A percentile compares a stretch with the other conserved stretches of the same genome.
Evolutionary conservation across 1,284 basidiomycete species (phyloP).

Genomic region (Ceratobasidium sp.): DNA sequence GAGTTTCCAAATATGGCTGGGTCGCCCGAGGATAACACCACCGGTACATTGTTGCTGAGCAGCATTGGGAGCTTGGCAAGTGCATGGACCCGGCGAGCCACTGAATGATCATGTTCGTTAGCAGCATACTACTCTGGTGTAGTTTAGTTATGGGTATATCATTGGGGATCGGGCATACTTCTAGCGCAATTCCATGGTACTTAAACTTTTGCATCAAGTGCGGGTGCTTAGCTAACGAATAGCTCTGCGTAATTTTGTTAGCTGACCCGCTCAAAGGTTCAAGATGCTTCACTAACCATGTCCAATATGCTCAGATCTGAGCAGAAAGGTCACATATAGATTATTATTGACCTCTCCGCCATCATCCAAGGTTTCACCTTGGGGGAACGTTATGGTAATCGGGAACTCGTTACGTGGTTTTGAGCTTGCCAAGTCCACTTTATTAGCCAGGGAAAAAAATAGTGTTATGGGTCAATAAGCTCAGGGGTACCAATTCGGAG

Average conservation of each 20-base stretch:
- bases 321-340: constrained; percentile 7
- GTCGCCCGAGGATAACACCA: constrained; percentile 55
- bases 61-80: constrained; percentile 51
- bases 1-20: constrained; percentile 56
- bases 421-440: no score
- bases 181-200: neutral
- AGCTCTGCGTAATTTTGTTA: no score
- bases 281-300: neutral
- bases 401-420: no score
- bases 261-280: no score
- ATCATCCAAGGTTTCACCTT: constrained; percentile 11
- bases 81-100: constrained; percentile 51
- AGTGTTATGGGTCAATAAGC: no score
- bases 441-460: no score
- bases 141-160: constrained; percentile 54
- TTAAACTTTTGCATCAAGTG: constrained; percentile 53
- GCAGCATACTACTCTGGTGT: neutral
- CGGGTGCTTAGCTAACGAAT: constrained; percentile 55
- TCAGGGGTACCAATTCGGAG: no score
- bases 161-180: neutral
- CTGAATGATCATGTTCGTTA: constrained; percentile 20
- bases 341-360: constrained; percentile 2
- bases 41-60: constrained; percentile 53
- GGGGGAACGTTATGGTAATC: no score
- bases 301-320: neutral